Percentiles rank a stretch among this genome's conserved stretches.
Evolutionary conservation across 2,329 filamentous ascomycete species (phyloP).

Genomic region (Colletotrichum musicola): DNA sequence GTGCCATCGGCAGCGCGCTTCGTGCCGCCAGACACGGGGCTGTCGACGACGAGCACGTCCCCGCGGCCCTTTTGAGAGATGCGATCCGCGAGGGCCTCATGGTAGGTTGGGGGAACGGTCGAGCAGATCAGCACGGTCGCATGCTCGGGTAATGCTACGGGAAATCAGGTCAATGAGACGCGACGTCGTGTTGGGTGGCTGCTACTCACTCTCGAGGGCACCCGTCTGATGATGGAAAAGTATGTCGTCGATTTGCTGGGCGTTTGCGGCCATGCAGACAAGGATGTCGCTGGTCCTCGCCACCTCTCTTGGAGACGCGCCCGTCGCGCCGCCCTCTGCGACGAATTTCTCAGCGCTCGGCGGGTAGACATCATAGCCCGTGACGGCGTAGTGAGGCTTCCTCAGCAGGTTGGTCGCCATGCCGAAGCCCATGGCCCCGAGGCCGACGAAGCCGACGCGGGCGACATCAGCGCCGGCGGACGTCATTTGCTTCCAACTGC

Average conservation of each 20-base stretch:
- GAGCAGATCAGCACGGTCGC: slow-evolving; percentile 48
- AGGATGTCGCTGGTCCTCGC: slow-evolving; percentile 46
- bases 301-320: slow-evolving; percentile 44
- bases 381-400: slow-evolving; percentile 46
- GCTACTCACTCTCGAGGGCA: slow-evolving; percentile 38
- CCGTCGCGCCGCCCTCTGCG: slow-evolving; percentile 41
- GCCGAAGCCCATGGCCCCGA: slow-evolving; percentile 54
- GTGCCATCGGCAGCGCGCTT: slow-evolving; percentile 78
- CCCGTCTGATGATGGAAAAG: slow-evolving; percentile 48
- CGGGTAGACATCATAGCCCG: slow-evolving; percentile 48
- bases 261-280: slow-evolving; percentile 52
- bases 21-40: slow-evolving; percentile 79
- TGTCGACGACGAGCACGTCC: slow-evolving; percentile 70
- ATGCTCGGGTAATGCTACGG: slow-evolving; percentile 33
- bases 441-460: slow-evolving; percentile 50
- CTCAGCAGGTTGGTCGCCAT: slow-evolving; percentile 51
- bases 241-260: slow-evolving; percentile 48
- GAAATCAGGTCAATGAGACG: slow-evolving; percentile 10
- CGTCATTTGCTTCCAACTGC: slow-evolving; percentile 15
- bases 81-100: slow-evolving; percentile 29
- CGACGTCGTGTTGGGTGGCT: not conserved
- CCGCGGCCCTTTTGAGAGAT: slow-evolving; percentile 32
- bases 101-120: slow-evolving; percentile 50
- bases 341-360: slow-evolving; percentile 47
- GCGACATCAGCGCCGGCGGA: slow-evolving; percentile 19